Percentiles rank a stretch among this genome's conserved stretches.
phyloP scores from a whole-genome alignment of 2,329 filamentous ascomycete species.

The Colletotrichum siamense region DNA sequence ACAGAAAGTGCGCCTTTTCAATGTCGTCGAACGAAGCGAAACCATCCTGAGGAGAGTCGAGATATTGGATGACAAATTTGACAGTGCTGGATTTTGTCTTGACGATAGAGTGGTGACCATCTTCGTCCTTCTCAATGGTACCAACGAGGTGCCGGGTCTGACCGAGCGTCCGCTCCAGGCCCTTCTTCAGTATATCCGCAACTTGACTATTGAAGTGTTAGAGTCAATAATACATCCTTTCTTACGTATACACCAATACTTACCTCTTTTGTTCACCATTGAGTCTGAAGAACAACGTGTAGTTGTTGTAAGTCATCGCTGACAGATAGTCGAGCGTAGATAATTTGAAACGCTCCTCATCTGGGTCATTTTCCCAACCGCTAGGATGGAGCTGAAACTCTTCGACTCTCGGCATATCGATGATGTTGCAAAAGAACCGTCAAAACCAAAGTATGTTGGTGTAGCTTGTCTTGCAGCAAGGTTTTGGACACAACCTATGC shows the following conservation, averaged over 20 bases:
- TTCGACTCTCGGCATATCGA: constrained; percentile 31
- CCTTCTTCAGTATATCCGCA: constrained; percentile 32
- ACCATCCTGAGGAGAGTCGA: constrained; percentile 30
- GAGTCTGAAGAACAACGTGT: constrained; percentile 42
- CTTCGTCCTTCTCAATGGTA: constrained; percentile 41
- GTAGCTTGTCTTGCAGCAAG: background rate
- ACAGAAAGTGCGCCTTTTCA: constrained; percentile 38
- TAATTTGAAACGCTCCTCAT: constrained; percentile 40
- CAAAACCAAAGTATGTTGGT: background rate
- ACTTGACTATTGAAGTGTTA: constrained; percentile 9
- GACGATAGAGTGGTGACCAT: constrained; percentile 39
- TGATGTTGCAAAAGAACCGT: background rate
- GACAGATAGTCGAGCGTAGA: constrained; percentile 42
- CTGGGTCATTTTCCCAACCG: constrained; percentile 41
- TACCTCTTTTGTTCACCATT: constrained; percentile 32
- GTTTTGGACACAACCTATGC: fast-evolving
- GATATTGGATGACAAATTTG: constrained; percentile 38
- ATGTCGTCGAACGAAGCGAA: constrained; percentile 39
- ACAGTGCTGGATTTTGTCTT: constrained; percentile 39
- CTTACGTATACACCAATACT: background rate
- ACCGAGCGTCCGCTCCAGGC: constrained; percentile 39
- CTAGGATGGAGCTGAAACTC: constrained; percentile 34
- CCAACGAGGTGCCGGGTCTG: constrained; percentile 43
- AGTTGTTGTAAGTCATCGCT: constrained; percentile 39
- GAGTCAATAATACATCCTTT: fast-evolving